Conservation (phyloP, 306 rosid species). For the Cercis canadensis region DNA sequence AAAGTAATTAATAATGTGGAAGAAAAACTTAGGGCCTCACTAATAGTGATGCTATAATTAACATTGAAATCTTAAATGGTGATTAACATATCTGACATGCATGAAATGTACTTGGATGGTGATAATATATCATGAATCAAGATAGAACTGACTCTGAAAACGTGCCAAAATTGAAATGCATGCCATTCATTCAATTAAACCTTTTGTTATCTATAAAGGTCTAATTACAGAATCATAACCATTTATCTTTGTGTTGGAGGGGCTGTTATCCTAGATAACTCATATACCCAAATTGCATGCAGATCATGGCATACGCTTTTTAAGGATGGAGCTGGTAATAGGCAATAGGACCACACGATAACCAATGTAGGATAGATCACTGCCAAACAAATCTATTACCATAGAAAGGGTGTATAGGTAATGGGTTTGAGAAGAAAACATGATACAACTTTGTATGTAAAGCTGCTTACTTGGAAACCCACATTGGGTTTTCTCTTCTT, state of each 20-base stretch:
- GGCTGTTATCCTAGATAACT: neutral
- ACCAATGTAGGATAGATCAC: conserved; percentile 30
- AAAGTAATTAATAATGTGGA: neutral
- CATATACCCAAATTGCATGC: neutral
- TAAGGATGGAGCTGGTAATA: neutral
- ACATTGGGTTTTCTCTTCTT: conserved; percentile 26
- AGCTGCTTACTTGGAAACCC: conserved; percentile 35
- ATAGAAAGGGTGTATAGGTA: neutral
- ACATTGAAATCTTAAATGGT: no score
- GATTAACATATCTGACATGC: no score
- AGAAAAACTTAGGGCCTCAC: no score
- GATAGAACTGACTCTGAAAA: no score
- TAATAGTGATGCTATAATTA: no score
- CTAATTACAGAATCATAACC: no score
- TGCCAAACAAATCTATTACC: conserved; percentile 23
- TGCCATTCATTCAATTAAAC: no score
- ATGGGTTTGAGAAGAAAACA: conserved; percentile 32
- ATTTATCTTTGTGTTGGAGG: neutral
- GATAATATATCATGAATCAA: no score
- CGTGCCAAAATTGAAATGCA: no score
- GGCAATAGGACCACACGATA: conserved; percentile 2
- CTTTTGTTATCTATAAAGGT: no score
- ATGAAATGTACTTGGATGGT: no score
- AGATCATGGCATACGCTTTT: neutral
- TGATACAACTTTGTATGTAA: conserved; percentile 40